Base-by-base conservation (phyloP, 352 stramenopile genomes). In the Peronospora farinosa region DNA sequence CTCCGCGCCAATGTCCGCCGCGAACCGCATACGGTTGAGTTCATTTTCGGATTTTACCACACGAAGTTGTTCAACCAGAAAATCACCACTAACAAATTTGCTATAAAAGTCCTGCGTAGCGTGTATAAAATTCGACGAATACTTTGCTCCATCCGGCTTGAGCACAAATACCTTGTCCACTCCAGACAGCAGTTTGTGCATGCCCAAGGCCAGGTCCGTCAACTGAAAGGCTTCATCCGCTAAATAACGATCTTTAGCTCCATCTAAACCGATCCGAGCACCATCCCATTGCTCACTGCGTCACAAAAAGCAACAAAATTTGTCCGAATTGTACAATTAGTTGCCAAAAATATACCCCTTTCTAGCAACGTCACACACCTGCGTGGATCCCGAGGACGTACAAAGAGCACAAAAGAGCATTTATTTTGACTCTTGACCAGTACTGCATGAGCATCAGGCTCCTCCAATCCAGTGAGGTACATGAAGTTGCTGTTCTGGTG, bases 401-500 rank as follows among this genome's bases (percentile, higher is more conserved):
- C 77, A 40, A 92, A 88, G 2, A 92, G 63, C 47, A 85, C 67
- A 54, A 86, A 92, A 1, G 67, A 78, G 36, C 62, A 76, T 48
- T 76, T 83, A 27, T 71, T 47, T 33, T 71, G 51, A 8, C 60
- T 76, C 66, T 92, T 92, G 45, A 86, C 64, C 33, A 92, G 65
- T 57, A 92, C 74, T 3, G 81, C 81, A 33, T 88, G 63, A 13
- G 78, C 76, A 36, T 87, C 78, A 5, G 81, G 81, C 52, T 92
- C 78, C 42, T 92, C 81, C 2, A 88, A 54, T 16, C 81, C 81
- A 21, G 81, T 92, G 19, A 92, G 72, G 61, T 92, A 92, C 51
- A 88, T 67, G 45, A 92, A 92, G 64, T 90, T 86, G 47, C 68
- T 77, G 68, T 86, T 86, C 60, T 92, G 81, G 47, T 84, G 78